phyloP scores from a whole-genome alignment of 1,139 yeast species.

The Yamadazyma diddensiae region DNA sequence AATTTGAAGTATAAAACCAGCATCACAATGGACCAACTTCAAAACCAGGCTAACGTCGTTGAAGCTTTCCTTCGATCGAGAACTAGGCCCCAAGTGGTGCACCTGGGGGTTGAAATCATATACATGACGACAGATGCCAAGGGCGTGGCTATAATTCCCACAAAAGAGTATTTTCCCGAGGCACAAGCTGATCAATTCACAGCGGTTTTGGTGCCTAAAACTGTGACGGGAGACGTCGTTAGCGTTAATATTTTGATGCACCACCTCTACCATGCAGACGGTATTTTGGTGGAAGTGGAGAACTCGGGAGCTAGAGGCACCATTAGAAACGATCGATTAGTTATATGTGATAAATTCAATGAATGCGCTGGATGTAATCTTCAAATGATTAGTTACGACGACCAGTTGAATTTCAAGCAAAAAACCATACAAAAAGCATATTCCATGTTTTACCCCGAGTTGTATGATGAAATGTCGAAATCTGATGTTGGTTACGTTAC shows the following conservation, averaged over 20 bases:
- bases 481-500: slow-evolving; percentile 13
- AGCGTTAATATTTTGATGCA: slow-evolving; percentile 29
- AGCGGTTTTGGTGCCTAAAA: slow-evolving; percentile 36
- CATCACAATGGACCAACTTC: slow-evolving; percentile 16
- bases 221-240: slow-evolving; percentile 38
- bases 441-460: slow-evolving; percentile 30
- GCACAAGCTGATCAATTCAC: slow-evolving; percentile 19
- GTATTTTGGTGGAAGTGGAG: slow-evolving; percentile 20
- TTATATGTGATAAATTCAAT: slow-evolving; percentile 71
- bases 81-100: slow-evolving; percentile 18
- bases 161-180: slow-evolving; percentile 19
- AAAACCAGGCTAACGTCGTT: slow-evolving; percentile 25
- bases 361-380: slow-evolving; percentile 55
- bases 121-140: slow-evolving; percentile 36
- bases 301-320: slow-evolving; percentile 12
- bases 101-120: slow-evolving; percentile 23
- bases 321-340: slow-evolving; percentile 25
- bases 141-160: slow-evolving; percentile 36
- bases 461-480: slow-evolving; percentile 10
- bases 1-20: slow-evolving; percentile 2
- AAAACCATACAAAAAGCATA: slow-evolving; percentile 33
- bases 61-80: slow-evolving; percentile 24
- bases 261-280: slow-evolving; percentile 30
- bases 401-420: slow-evolving; percentile 34
- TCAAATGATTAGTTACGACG: slow-evolving; percentile 42